These are phyloP conservation scores for Mycena latifolia DNA, from an alignment of 768 basidiomycete species.

Conservation along the genomic window DNA sequence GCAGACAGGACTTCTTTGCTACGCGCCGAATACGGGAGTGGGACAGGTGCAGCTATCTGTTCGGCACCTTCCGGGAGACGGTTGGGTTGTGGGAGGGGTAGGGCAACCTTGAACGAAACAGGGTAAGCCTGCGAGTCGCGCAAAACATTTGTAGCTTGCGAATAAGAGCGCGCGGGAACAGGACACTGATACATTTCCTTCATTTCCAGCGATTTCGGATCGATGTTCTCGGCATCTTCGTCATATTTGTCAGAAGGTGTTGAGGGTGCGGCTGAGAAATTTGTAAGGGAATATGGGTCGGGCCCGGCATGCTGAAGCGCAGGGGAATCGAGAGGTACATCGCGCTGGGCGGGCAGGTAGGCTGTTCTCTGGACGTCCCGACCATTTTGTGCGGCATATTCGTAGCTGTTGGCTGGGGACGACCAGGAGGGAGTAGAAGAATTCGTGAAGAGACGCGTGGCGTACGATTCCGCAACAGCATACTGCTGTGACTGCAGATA, in stretches of 20 bases:
- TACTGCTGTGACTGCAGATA: not conserved
- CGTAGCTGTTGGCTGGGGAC: not conserved
- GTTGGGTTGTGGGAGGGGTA: not conserved
- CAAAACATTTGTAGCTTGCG: slow-evolving; percentile 16
- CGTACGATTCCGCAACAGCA: not conserved
- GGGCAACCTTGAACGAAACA: not conserved
- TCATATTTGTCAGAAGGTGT: slow-evolving; percentile 32
- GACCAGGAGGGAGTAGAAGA: not conserved
- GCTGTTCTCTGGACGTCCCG: not conserved
- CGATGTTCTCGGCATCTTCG: slow-evolving; percentile 35
- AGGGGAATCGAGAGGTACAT: not conserved
- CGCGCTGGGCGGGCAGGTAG: no score
- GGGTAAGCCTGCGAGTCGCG: slow-evolving; percentile 28
- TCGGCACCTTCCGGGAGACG: slow-evolving; percentile 1
- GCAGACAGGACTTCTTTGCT: slow-evolving; percentile 43
- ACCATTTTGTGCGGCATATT: not conserved
- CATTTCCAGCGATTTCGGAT: slow-evolving; percentile 14
- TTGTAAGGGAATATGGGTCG: not conserved
- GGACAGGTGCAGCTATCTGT: slow-evolving; percentile 46
- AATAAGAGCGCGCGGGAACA: not conserved
- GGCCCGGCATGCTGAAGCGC: not conserved
- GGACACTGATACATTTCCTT: not conserved
- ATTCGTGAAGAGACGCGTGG: not conserved
- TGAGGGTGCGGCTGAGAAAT: slow-evolving; percentile 18
- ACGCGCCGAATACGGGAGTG: slow-evolving; percentile 45